Evolutionary conservation across 2,329 filamentous ascomycete species (phyloP), one percentile per base, ranked within the genome.

Genomic region (Exophiala bonariae): DNA sequence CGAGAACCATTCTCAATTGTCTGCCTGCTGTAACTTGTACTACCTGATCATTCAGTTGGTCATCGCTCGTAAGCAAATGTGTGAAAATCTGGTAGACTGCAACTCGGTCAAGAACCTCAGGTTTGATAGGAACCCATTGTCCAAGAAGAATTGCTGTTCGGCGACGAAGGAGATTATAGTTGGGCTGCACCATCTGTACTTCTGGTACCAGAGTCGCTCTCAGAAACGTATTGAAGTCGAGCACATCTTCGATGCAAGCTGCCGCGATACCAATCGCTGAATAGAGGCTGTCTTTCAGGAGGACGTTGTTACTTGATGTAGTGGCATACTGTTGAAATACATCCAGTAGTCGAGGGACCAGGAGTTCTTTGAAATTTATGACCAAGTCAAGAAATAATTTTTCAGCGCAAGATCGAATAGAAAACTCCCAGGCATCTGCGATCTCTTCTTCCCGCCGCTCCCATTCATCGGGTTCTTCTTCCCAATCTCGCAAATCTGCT

Each of bases 401-500:
- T 68, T 99, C 93, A 0, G 93, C 86, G 63, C 92, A 97, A 2
- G 91, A 89, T 23, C 92, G 83, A 43, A 97, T 85, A 49, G 92
- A 88, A 73, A 91, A 96, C 61, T 97, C 90, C 79, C 87, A 97
- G 1, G 87, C 88, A 58, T 89, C 87, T 28, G 87, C 84, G 49
- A 88, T 82, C 50, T 85, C 87, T 61, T 95, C 89, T 71, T 96
- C 90, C 60, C 86, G 83, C 55, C 87, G 85, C 66, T 96, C 92
- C 91, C 93, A 99, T 44, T 95, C 90, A 65, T 99, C 89, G 0
- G 92, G 89, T 48, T 96, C 90, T 62, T 95, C 86, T 63, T 95
- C 86, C 93, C 93, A 99, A 48, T 89, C 86, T 52, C 89, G 83
- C 1, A 97, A 79, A 66, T 99, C 93, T 41, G 83, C 82, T 49